A percentile compares a stretch with the other conserved stretches of the same genome.
phyloP scores from a whole-genome alignment of 805 yeast genomes.

The Saccharomycopsis amapae region DNA sequence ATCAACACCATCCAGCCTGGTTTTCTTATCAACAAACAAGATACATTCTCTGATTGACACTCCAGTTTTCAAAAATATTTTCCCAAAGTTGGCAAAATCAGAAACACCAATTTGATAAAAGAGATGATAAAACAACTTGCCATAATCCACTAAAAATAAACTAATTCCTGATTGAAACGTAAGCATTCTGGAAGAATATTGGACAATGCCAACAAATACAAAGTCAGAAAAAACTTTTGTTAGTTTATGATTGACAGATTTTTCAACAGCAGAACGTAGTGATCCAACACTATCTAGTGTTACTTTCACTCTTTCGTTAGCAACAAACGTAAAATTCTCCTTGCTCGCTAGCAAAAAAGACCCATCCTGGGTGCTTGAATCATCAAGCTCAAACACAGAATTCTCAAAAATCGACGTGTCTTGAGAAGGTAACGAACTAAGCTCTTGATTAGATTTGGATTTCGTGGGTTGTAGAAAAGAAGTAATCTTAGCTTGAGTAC shows the following conservation, averaged over 20 bases:
- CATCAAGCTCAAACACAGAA: neutral
- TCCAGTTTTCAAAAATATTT: constrained; percentile 34
- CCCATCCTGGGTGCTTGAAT: neutral
- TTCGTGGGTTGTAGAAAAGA: constrained; percentile 19
- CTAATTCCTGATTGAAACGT: constrained; percentile 83
- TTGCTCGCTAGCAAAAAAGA: neutral
- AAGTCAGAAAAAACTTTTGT: constrained; percentile 64
- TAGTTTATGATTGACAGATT: constrained; percentile 40
- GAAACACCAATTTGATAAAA: constrained; percentile 76
- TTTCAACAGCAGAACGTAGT: constrained; percentile 46
- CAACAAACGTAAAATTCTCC: constrained; percentile 8
- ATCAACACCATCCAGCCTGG: neutral
- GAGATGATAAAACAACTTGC: constrained; percentile 54
- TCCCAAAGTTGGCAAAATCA: constrained; percentile 80
- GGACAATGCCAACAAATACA: constrained; percentile 78
- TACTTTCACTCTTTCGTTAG: constrained; percentile 35
- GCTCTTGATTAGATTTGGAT: neutral
- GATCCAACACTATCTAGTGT: constrained; percentile 52
- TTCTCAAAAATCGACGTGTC: neutral
- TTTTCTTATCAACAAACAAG: constrained; percentile 27
- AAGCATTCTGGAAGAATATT: constrained; percentile 56
- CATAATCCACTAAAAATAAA: constrained; percentile 75
- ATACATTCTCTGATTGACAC: constrained; percentile 34
- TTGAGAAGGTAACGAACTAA: neutral
- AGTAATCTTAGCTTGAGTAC: constrained; percentile 50